phyloP scores from a whole-genome alignment of 2,329 filamentous ascomycete genomes.

The Arthrinium phaeospermum region DNA sequence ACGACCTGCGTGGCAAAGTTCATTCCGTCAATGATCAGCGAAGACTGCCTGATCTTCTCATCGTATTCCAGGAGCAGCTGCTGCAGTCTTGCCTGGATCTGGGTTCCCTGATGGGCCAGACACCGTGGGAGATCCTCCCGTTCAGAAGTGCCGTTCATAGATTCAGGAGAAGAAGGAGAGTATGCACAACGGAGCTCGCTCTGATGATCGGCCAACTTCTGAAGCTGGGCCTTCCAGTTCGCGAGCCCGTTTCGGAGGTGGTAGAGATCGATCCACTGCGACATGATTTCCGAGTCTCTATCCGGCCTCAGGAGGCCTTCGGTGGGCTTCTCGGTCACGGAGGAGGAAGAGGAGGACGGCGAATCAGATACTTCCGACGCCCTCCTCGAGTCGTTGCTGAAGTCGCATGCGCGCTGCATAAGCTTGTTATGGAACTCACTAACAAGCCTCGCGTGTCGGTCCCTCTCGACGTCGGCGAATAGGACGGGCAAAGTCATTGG shows the following conservation, averaged over 20 bases:
- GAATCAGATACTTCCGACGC: neutral
- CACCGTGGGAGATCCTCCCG: neutral
- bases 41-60: neutral
- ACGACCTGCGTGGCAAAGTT: constrained; percentile 1
- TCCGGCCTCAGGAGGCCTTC: neutral
- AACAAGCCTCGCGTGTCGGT: neutral
- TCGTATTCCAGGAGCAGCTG: neutral
- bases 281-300: neutral
- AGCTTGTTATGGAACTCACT: neutral
- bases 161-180: neutral
- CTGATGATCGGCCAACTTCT: neutral
- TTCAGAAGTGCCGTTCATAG: neutral
- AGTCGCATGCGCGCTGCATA: neutral
- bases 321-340: neutral
- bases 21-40: neutral
- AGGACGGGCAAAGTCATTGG: neutral
- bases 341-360: neutral
- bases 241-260: neutral
- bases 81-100: neutral
- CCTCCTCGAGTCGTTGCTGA: neutral
- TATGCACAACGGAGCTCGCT: neutral
- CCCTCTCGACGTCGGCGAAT: neutral
- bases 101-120: neutral
- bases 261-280: neutral
- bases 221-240: neutral